A percentile compares a stretch with the other conserved stretches of the same genome.
Evolutionary conservation across 2,329 filamentous ascomycete genomes (phyloP).

Genomic region (Penicillium palitans): DNA sequence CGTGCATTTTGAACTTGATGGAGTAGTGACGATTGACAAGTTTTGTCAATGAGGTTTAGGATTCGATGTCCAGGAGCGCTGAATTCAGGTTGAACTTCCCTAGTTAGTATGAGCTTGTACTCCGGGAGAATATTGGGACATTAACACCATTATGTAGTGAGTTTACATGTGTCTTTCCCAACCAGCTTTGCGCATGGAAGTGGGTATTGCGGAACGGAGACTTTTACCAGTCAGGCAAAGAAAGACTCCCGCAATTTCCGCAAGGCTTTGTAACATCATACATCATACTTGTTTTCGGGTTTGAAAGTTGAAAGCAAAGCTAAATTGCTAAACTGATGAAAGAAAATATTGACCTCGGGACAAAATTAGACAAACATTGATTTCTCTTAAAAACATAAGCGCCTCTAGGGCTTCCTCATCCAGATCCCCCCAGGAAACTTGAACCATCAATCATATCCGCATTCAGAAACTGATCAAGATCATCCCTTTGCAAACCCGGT

Average conservation of each 20-base stretch:
- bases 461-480: slow-evolving; percentile 44
- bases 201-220: slow-evolving; percentile 8
- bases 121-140: background rate
- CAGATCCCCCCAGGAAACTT: slow-evolving; percentile 9
- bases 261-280: background rate
- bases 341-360: background rate
- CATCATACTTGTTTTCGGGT: background rate
- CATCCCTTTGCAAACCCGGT: slow-evolving; percentile 41
- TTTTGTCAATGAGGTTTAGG: background rate
- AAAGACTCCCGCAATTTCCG: background rate
- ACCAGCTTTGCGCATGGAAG: background rate
- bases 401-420: background rate
- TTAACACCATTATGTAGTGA: background rate
- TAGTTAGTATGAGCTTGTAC: background rate
- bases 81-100: background rate
- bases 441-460: slow-evolving; percentile 26
- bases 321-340: background rate
- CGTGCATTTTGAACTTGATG: slow-evolving; percentile 1
- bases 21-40: background rate
- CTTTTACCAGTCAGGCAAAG: background rate
- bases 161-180: background rate
- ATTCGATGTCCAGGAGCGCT: background rate
- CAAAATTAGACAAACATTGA: background rate
- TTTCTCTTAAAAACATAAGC: background rate
- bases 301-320: background rate